Evolutionary conservation across 345 rosid genomes (phyloP).

Genomic region (Bruguiera gymnorhiza): DNA sequence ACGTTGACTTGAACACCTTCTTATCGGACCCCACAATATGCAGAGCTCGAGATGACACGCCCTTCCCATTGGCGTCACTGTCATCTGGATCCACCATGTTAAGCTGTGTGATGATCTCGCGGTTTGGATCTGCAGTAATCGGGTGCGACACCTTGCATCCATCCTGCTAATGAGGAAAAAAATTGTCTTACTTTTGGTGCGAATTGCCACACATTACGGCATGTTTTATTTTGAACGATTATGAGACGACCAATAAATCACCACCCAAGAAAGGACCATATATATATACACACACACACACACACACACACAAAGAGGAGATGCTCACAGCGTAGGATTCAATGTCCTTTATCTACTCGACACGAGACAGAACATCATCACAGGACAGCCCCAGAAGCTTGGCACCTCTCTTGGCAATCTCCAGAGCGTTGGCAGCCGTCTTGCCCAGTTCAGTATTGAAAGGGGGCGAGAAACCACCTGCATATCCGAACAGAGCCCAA

Average conservation of each 20-base stretch:
- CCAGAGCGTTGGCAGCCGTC: conserved; percentile 50
- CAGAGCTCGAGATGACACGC: conserved; percentile 64
- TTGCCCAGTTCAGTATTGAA: conserved; percentile 77
- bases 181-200: background rate
- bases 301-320: background rate
- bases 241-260: too few relatives aligned
- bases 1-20: conserved; percentile 32
- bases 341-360: conserved; percentile 68
- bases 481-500: background rate
- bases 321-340: conserved; percentile 56
- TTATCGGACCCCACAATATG: conserved; percentile 65
- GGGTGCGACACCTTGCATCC: conserved; percentile 68
- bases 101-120: conserved; percentile 53
- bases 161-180: conserved; percentile 30
- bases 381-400: conserved; percentile 82
- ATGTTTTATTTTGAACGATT: too few relatives aligned
- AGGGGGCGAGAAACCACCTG: conserved; percentile 83
- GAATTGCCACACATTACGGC: background rate
- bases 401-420: conserved; percentile 57
- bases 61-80: conserved; percentile 38
- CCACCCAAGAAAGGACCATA: too few relatives aligned
- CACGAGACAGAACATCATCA: conserved; percentile 58
- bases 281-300: background rate
- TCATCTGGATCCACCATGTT: conserved; percentile 82
- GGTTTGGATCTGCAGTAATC: conserved; percentile 63